Percentiles rank a stretch among this genome's conserved stretches.
These are phyloP conservation scores for Eucalyptus caleyi DNA, from an alignment of 345 rosid species.

Conservation along the genomic window DNA sequence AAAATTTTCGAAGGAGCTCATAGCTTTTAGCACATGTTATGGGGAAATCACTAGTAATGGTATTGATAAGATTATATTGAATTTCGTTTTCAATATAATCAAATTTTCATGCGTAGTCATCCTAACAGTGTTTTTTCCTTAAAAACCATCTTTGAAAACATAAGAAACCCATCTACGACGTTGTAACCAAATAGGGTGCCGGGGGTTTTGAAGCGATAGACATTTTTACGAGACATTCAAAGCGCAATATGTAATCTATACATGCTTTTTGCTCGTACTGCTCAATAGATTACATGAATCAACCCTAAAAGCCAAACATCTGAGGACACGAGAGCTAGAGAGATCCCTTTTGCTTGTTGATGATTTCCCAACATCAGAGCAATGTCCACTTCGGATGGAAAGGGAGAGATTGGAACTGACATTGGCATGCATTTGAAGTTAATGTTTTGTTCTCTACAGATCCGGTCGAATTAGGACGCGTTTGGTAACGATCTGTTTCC, in stretches of 20 bases:
- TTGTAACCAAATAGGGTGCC: neutral
- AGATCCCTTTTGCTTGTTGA: neutral
- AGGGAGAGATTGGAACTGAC: neutral
- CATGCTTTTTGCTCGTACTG: neutral
- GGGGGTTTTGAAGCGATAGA: neutral
- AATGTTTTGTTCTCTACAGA: neutral
- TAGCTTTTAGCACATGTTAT: neutral
- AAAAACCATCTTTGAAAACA: neutral
- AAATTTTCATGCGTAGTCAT: neutral
- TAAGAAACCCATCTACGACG: neutral
- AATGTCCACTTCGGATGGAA: neutral
- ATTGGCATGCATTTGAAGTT: neutral
- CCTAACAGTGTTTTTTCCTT: neutral
- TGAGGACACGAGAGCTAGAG: neutral
- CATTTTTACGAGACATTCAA: neutral
- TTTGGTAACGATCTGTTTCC: accelerated
- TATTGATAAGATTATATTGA: neutral
- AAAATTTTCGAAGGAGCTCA: neutral
- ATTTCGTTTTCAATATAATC: neutral
- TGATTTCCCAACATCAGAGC: neutral
- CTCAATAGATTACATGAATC: neutral
- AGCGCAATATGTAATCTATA: neutral
- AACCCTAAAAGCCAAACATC: neutral
- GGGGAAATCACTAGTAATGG: neutral
- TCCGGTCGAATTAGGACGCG: accelerated